Conservation (phyloP, 1,284 basidiomycete genomes). For the Anthracocystis walkeri region DNA sequence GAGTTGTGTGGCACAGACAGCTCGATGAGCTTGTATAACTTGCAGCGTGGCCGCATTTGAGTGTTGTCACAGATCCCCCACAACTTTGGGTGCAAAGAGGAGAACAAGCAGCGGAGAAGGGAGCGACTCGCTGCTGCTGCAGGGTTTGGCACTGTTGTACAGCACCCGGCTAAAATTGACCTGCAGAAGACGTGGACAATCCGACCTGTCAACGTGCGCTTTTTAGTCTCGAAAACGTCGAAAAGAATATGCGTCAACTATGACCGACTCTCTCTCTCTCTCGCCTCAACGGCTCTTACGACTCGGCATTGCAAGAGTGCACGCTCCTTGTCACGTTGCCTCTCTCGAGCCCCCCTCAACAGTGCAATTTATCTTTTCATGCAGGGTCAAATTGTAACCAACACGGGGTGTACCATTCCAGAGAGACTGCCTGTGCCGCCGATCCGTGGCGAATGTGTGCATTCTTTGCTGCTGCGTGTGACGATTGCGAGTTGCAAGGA, state of each 20-base stretch:
- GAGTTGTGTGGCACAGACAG: background rate
- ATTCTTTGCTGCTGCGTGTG: no score
- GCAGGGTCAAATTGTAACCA: constrained; percentile 6
- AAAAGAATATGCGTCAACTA: background rate
- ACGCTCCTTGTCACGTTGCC: constrained; percentile 21
- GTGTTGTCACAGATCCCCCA: no score
- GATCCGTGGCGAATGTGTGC: background rate
- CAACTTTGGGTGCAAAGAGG: no score
- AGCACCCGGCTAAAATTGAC: background rate
- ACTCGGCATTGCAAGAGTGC: constrained; percentile 13
- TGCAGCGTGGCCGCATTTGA: background rate
- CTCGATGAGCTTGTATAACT: background rate
- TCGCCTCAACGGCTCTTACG: constrained; percentile 2
- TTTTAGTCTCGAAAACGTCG: constrained; percentile 11
- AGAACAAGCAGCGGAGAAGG: no score
- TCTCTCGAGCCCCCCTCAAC: background rate
- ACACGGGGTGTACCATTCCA: no score
- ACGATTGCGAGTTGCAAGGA: no score
- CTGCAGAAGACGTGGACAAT: constrained; percentile 27
- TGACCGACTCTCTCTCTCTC: background rate
- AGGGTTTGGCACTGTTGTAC: background rate
- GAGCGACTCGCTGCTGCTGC: no score
- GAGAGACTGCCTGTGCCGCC: background rate
- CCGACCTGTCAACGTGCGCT: constrained; percentile 41
- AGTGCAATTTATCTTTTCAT: background rate